Evolutionary conservation across 768 basidiomycete species (phyloP), one percentile per base, ranked within the genome.

Genomic region (Lactarius indigo): DNA sequence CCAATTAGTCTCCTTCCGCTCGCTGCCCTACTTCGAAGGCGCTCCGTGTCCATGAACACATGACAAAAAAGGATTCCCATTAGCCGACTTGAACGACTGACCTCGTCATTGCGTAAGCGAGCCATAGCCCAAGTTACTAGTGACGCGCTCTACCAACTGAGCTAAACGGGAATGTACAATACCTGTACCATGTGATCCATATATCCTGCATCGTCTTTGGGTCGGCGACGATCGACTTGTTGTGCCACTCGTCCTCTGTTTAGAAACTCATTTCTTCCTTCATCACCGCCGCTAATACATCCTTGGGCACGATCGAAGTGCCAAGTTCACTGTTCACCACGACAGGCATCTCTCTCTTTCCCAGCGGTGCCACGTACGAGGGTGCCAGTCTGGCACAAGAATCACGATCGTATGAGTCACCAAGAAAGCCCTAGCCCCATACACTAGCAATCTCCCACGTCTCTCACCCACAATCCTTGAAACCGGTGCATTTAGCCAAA

Each of bases 31-130:
- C 39, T 42, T 52, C 31, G 31, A 59, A 44, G 62, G 66, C 66
- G 66, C 62, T 67, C 62, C 62, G 66, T 18, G 57, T 15, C 13
- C 30, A 41, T 7, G 18, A 44, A 17, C n/a, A 44, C 15, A 37
- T 15, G 18, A n/a, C 33, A 59, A 66, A 58, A 64, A 56, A 68
- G 41, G 55, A 63, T 74, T 74, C 74, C 74, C 74, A 67, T 69
- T 72, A 71, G 84, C 83, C 84, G 83, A 83, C 76, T 85, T 68
- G 83, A 85, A 85, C 84, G 82, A 85, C 83, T 84, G 83, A 85
- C 83, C 83, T 84, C 83, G 83, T 84, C 84, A 85, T 85, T 64
- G 64, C 20, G 39, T 68, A 69, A 68, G 50, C 57, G 30, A 28
- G 15, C 39, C 7, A 17, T 15, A 0, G 6, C 35, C 23, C 35